Evolutionary conservation across 257 asterid species (phyloP), one percentile per base, ranked within the genome.

Genomic region (Coffea eugenioides): DNA sequence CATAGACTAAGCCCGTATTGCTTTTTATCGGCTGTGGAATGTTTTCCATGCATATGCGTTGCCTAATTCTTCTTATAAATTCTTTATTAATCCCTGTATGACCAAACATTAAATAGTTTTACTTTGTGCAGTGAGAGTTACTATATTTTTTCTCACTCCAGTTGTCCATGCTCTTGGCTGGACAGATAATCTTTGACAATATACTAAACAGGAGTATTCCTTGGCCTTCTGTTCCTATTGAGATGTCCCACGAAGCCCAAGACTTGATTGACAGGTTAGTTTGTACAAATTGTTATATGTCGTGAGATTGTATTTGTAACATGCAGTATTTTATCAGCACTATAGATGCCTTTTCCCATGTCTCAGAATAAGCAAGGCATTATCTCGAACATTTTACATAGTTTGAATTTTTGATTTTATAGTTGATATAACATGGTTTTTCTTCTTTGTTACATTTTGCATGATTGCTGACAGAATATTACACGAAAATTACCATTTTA

Each of bases 251-350:
- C 76, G 98, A 90, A 78, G 93, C 92, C 77, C 91, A 89, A 88
- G 95, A 94, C 89, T 83, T 92, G 85, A 94, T 94, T 82, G 94
- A 92, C 87, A 92, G 98, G 98, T 94, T 80, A 79, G 86, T 16
- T 56, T 79, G 69, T 65, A 79, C 70, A 46, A 34, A 21, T 51
- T 14, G 2, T 14, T 45, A 64, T 64, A 13, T 57, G 46, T 43
- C n/a, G n/a, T 43, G 57, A n/a, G 57, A 59, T 11, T 43, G 27
- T 16, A 6, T 54, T 51, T 73, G n/a, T 54, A 25, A 45, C 62
- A 12, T 49, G 5, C 5, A 39, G 65, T 21, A 12, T 81, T 25
- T 27, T 73, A 46, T 54, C 49, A 49, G 62, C 77, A 52, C 54
- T 21, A 23, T 14, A 34, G 64, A 27, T 66, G 61, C 3, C 7